A percentile compares a stretch with the other conserved stretches of the same genome.
These are phyloP conservation scores for Candida verbasci DNA, from an alignment of 805 yeast genomes.

Conservation along the genomic window DNA sequence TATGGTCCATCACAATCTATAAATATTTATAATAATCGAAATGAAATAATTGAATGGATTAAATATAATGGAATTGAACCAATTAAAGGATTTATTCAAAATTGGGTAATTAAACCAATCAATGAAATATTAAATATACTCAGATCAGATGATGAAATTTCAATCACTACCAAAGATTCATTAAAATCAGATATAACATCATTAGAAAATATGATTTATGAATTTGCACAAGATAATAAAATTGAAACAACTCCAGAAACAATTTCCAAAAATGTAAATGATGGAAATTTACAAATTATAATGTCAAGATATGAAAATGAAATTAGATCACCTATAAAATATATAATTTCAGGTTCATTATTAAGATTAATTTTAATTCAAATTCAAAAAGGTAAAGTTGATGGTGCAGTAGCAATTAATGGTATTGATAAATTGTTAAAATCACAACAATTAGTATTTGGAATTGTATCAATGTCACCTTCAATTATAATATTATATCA, in stretches of 20 bases:
- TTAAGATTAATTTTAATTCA: slow-evolving; percentile 79
- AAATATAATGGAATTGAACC: slow-evolving; percentile 61
- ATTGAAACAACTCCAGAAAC: slow-evolving; percentile 15
- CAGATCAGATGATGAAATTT: slow-evolving; percentile 70
- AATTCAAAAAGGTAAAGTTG: slow-evolving; percentile 94
- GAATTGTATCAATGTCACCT: slow-evolving; percentile 85
- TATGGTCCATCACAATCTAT: slow-evolving; percentile 52
- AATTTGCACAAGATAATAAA: slow-evolving; percentile 40
- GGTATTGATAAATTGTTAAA: slow-evolving; percentile 89
- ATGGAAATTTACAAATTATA: slow-evolving; percentile 76
- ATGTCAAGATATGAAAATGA: slow-evolving; percentile 79
- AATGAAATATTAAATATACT: slow-evolving; percentile 70
- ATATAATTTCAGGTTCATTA: slow-evolving; percentile 64
- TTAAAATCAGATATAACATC: slow-evolving; percentile 74
- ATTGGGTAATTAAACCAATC: slow-evolving; percentile 83
- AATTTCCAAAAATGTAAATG: slow-evolving; percentile 47
- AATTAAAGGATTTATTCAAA: slow-evolving; percentile 57
- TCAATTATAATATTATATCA: slow-evolving; percentile 57
- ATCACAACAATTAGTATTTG: slow-evolving; percentile 93
- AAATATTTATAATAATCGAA: slow-evolving; percentile 47
- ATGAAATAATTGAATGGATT: slow-evolving; percentile 53
- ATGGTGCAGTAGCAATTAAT: slow-evolving; percentile 81
- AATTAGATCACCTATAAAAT: slow-evolving; percentile 62
- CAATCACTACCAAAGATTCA: slow-evolving; percentile 76
- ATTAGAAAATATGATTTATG: slow-evolving; percentile 82